Evolutionary conservation across 140 eudicot species (phyloP).

Genomic region (Ambrosia hybrid): DNA sequence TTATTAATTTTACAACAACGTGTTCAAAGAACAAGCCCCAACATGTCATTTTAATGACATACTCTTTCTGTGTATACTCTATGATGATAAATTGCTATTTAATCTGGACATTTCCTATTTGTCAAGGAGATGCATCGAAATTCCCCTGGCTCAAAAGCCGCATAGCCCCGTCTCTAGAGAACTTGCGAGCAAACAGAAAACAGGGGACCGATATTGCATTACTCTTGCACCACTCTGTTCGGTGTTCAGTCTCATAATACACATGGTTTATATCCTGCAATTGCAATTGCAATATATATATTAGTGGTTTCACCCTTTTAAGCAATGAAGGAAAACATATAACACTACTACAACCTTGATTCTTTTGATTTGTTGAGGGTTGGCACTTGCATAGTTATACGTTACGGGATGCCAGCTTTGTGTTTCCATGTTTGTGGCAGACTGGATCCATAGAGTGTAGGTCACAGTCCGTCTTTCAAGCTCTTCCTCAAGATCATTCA

Average conservation of each 20-base stretch:
- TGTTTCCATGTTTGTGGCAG: constrained; percentile 59
- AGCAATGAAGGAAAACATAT: neutral
- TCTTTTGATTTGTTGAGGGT: constrained; percentile 60
- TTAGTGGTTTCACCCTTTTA: neutral
- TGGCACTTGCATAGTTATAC: constrained; percentile 66
- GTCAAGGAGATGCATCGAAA: constrained; percentile 42
- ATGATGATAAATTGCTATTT: neutral
- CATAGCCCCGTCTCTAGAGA: constrained; percentile 93
- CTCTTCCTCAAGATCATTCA: constrained; percentile 72
- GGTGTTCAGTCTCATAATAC: constrained; percentile 80
- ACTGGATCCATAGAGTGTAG: constrained; percentile 76
- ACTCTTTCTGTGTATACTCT: neutral
- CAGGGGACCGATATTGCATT: constrained; percentile 67
- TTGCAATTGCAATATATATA: neutral
- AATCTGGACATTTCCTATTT: neutral
- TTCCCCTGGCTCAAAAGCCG: constrained; percentile 43
- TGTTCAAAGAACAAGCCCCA: neutral
- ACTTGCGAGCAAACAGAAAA: constrained; percentile 85
- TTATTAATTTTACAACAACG: constrained; percentile 3
- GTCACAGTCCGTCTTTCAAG: constrained; percentile 92
- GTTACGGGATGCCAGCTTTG: constrained; percentile 92
- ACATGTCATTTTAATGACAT: neutral
- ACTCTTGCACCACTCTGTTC: constrained; percentile 91
- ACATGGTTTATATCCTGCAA: constrained; percentile 79
- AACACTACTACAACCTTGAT: constrained; percentile 55